A percentile compares a stretch with the other conserved stretches of the same genome.
These are phyloP conservation scores for Agaricus blazei DNA, from an alignment of 768 basidiomycete genomes.

Conservation along the genomic window DNA sequence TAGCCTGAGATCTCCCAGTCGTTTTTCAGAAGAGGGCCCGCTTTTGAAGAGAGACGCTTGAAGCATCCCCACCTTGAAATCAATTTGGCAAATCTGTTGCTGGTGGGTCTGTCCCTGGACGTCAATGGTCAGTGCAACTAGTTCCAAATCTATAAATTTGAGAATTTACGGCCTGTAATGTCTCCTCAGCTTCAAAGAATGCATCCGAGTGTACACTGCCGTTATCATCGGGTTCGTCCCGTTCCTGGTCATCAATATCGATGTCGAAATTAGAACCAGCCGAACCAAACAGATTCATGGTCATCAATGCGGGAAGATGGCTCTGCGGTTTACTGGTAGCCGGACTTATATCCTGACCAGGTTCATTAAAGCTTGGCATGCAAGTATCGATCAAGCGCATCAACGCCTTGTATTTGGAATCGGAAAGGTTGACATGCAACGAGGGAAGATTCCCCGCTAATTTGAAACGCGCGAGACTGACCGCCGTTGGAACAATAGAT, in stretches of 20 bases:
- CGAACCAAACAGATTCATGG: slow-evolving; percentile 50
- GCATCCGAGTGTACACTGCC: slow-evolving; percentile 34
- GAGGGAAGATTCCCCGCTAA: slow-evolving; percentile 84
- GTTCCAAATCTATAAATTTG: background rate
- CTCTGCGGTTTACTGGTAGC: slow-evolving; percentile 15
- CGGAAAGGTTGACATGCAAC: slow-evolving; percentile 86
- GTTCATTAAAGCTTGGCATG: slow-evolving; percentile 75
- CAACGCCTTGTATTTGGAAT: slow-evolving; percentile 84
- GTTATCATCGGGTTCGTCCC: slow-evolving; percentile 29
- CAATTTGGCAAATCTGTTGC: slow-evolving; percentile 72
- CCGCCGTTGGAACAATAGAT: slow-evolving; percentile 83
- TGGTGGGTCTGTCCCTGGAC: slow-evolving; percentile 35
- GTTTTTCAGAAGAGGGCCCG: slow-evolving; percentile 54
- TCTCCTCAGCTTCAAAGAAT: slow-evolving; percentile 73
- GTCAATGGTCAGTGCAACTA: background rate
- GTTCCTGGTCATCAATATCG: slow-evolving; percentile 44
- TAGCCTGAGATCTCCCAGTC: slow-evolving; percentile 74
- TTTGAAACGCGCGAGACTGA: slow-evolving; percentile 84
- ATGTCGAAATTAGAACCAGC: slow-evolving; percentile 58
- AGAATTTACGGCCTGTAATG: slow-evolving; percentile 43
- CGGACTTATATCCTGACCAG: slow-evolving; percentile 24
- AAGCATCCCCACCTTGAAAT: slow-evolving; percentile 83
- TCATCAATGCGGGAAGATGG: slow-evolving; percentile 37
- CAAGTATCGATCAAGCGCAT: slow-evolving; percentile 91
- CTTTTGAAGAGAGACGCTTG: slow-evolving; percentile 77